Conservation (phyloP, 306 rosid genomes). For the Cicer bijugum region DNA sequence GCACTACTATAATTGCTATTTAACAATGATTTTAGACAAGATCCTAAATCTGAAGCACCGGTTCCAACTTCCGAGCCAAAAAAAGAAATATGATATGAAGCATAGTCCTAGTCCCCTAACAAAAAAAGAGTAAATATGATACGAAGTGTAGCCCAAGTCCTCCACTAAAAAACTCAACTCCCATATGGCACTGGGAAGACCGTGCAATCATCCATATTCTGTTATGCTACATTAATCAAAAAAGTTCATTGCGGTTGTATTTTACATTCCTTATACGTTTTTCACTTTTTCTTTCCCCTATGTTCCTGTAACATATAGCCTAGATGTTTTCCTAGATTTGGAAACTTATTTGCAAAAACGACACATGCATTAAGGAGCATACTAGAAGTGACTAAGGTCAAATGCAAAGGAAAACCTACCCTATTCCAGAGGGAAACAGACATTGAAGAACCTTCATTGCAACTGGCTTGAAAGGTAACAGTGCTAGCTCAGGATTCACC, state of each 20-base stretch:
- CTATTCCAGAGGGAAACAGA: slow-evolving; percentile 74
- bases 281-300: background rate
- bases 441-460: slow-evolving; percentile 85
- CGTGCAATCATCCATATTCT: slow-evolving; percentile 2
- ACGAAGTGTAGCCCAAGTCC: background rate
- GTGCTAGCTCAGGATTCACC: slow-evolving; percentile 67
- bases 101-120: no score
- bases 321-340: slow-evolving; percentile 2
- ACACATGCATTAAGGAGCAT: background rate
- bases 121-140: background rate
- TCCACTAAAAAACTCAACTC: background rate
- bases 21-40: no score
- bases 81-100: no score
- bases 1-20: no score
- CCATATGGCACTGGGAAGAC: slow-evolving; percentile 1
- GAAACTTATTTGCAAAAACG: slow-evolving; percentile 3
- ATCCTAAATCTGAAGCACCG: no score
- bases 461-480: slow-evolving; percentile 80
- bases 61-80: no score
- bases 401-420: slow-evolving; percentile 50
- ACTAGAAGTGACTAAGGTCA: background rate
- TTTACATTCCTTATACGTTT: background rate
- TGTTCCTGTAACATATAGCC: background rate
- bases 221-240: background rate
- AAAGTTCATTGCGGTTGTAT: background rate